phyloP scores from a whole-genome alignment of 345 rosid genomes.

The Aquilaria sinensis region DNA sequence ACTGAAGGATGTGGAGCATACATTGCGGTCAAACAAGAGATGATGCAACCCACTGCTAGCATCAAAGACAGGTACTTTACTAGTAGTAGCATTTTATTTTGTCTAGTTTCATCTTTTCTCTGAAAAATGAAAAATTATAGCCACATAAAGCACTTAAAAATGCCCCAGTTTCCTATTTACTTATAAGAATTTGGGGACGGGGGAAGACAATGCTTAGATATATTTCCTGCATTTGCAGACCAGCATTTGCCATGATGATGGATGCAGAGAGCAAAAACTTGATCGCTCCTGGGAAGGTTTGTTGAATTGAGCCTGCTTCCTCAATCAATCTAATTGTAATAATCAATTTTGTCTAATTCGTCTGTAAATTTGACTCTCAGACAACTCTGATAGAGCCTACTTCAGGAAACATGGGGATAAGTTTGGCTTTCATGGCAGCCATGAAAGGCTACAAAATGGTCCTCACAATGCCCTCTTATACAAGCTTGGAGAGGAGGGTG shows the following conservation, averaged over 20 bases:
- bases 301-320: not conserved
- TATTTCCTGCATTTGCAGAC: conserved; percentile 33
- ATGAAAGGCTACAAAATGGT: conserved; percentile 85
- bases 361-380: conserved; percentile 20
- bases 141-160: not conserved
- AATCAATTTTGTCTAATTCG: too few species aligned
- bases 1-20: conserved; percentile 91
- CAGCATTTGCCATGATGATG: conserved; percentile 78
- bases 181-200: too few species aligned
- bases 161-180: not conserved
- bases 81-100: not conserved
- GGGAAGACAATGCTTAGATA: not conserved
- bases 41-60: conserved; percentile 91
- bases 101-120: not conserved
- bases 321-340: too few species aligned
- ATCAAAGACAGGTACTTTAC: conserved; percentile 78
- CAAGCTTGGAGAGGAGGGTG: conserved; percentile 95
- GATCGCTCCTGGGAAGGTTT: conserved; percentile 77
- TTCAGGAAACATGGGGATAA: conserved; percentile 96
- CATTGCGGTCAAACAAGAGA: conserved; percentile 86
- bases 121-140: not conserved
- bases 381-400: conserved; percentile 93
- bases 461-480: conserved; percentile 97
- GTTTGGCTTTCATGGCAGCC: conserved; percentile 94
- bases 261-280: conserved; percentile 79